Conservation (phyloP, 2,329 filamentous ascomycete genomes). For the Arthrinium phaeospermum region DNA sequence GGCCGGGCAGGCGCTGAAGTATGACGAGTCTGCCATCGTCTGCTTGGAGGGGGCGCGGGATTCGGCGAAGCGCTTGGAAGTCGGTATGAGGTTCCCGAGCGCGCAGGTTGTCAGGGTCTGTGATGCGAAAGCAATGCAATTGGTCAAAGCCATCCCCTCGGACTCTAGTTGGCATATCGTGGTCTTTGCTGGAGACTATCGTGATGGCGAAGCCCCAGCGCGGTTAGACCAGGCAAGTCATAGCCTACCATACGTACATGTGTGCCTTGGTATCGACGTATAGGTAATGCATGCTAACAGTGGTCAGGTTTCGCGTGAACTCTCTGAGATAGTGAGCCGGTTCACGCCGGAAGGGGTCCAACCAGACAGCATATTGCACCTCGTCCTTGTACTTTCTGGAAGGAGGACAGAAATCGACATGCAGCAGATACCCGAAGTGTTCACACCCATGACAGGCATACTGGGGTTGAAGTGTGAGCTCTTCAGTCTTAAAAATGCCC, state of each 20-base stretch:
- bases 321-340: slow-evolving; percentile 36
- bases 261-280: neutral
- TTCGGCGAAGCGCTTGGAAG: slow-evolving; percentile 47
- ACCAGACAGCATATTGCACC: slow-evolving; percentile 62
- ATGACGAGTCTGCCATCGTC: slow-evolving; percentile 56
- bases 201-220: slow-evolving; percentile 40
- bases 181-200: slow-evolving; percentile 60
- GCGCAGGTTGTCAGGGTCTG: slow-evolving; percentile 64
- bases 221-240: slow-evolving; percentile 36
- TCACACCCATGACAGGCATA: slow-evolving; percentile 61
- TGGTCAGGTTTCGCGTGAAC: slow-evolving; percentile 28
- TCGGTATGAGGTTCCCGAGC: slow-evolving; percentile 63
- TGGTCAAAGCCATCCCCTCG: slow-evolving; percentile 56
- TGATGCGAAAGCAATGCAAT: slow-evolving; percentile 62
- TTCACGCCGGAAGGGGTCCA: slow-evolving; percentile 51
- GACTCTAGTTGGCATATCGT: slow-evolving; percentile 51
- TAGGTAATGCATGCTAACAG: slow-evolving; percentile 18
- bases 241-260: neutral
- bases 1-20: slow-evolving; percentile 62
- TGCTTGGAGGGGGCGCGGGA: slow-evolving; percentile 40
- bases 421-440: slow-evolving; percentile 59
- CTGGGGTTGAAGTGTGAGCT: slow-evolving; percentile 58
- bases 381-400: slow-evolving; percentile 58
- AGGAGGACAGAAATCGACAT: slow-evolving; percentile 54
- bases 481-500: neutral